Base-by-base conservation (phyloP, 2,329 filamentous ascomycete genomes). In the Ophiostoma sp. region DNA sequence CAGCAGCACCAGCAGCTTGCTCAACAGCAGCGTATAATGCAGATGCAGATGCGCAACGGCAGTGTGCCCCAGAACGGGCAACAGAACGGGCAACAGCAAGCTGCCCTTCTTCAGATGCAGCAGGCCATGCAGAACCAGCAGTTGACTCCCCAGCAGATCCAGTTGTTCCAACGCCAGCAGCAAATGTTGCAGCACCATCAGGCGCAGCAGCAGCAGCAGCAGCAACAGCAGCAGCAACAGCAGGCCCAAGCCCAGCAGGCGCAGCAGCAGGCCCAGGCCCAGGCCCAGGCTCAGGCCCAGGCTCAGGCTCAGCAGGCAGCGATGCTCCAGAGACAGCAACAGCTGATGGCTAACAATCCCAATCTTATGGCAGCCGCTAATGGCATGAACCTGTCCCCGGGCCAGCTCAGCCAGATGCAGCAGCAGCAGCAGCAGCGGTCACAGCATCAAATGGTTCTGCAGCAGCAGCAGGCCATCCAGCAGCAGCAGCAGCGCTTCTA, bases 311-410 rank as follows among this genome's bases (percentile, higher is more conserved):
- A 74, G 31, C 73, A 75, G 65, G 72, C 74, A 35, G 73, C 76
- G 67, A 78, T 78, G 72, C 78, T 77, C 66, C 78, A 80, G 70
- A 77, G 83, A 76, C 82, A 83, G 73, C 74, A 83, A 73, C 74
- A 76, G 20, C 71, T 76, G 57, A 75, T 77, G 71, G 70, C 71
- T 67, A 66, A 36, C 36, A 69, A 74, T 23, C 74, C 75, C 72
- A 75, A 76, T 69, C 72, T 76, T 33, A 75, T 77, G 67, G 69
- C 74, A 48, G 68, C 74, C 41, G 67, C 75, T 4, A 74, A 74
- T 52, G 70, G 75, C 67, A 76, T 78, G 73, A 79, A 74, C 39
- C 74, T 75, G 27, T 71, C 75, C 39, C 74, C 72, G 8, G 74
- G 73, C 7, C 79, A 80, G 67, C 23, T 65, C 17, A 65, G 10